These are phyloP conservation scores for Nitzschia inconspicua DNA, from an alignment of 108 stramenopile genomes.

Conservation along the genomic window DNA sequence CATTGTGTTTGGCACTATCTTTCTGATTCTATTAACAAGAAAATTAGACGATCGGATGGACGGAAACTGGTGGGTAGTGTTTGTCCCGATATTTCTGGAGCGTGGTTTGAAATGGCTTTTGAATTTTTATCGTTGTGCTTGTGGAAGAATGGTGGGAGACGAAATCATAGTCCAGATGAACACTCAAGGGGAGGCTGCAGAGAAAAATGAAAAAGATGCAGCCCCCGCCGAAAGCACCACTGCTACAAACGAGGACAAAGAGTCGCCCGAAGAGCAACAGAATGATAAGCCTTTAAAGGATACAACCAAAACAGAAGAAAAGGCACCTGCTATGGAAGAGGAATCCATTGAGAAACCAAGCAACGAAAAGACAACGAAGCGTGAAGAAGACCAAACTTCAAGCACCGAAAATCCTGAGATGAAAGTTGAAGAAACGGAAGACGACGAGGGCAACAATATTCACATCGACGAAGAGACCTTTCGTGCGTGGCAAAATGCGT, in stretches of 20 bases:
- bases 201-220: constrained; percentile 20
- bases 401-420: background rate
- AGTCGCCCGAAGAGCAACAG: background rate
- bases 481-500: constrained; percentile 57
- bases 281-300: too few species aligned
- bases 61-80: constrained; percentile 64
- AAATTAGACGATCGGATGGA: constrained; percentile 60
- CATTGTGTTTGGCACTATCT: constrained; percentile 50
- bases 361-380: constrained; percentile 10
- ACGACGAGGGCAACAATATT: constrained; percentile 16
- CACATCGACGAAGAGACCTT: constrained; percentile 72
- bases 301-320: constrained; percentile 3
- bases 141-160: constrained; percentile 38
- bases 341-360: background rate
- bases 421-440: background rate
- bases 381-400: constrained; percentile 3
- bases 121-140: constrained; percentile 48
- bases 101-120: constrained; percentile 37
- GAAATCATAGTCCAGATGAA: constrained; percentile 48
- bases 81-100: constrained; percentile 67
- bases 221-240: background rate
- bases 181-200: constrained; percentile 29
- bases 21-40: constrained; percentile 56
- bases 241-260: background rate
- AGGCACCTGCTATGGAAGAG: background rate